Evolutionary conservation across 2,329 filamentous ascomycete genomes (phyloP).

Genomic region (Ploettnerulaceae sp.): DNA sequence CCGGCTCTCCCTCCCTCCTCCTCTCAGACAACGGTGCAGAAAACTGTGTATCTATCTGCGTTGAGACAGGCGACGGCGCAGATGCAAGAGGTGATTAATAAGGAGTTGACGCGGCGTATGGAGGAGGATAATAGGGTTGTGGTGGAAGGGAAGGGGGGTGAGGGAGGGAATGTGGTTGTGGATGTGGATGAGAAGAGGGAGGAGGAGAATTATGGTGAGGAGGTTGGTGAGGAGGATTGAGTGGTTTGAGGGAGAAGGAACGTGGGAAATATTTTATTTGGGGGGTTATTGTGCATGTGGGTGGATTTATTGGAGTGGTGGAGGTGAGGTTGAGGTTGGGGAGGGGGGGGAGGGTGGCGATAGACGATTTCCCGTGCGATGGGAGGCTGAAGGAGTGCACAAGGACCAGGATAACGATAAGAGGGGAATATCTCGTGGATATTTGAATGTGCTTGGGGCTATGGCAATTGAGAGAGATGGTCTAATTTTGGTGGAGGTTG

Average conservation of each 20-base stretch:
- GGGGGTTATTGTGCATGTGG: background rate
- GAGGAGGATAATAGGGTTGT: constrained; percentile 60
- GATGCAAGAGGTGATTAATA: constrained; percentile 65
- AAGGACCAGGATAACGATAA: no score
- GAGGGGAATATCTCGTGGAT: no score
- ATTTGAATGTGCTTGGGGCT: no score
- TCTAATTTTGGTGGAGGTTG: no score
- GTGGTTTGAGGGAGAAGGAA: no score
- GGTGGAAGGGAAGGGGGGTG: constrained; percentile 29
- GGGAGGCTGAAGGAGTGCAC: background rate
- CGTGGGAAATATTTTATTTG: background rate
- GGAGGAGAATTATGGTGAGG: constrained; percentile 82
- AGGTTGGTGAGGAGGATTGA: constrained; percentile 64
- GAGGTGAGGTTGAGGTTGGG: background rate
- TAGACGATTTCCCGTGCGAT: no score
- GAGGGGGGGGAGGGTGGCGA: background rate
- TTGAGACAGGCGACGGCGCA: constrained; percentile 53
- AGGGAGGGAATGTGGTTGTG: constrained; percentile 33
- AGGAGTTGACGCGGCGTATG: constrained; percentile 68
- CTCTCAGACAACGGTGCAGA: constrained; percentile 39
- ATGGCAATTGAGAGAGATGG: no score
- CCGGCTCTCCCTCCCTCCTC: constrained; percentile 30
- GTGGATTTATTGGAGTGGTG: background rate
- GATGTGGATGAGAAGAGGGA: constrained; percentile 51
- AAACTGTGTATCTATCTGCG: constrained; percentile 53